These are phyloP conservation scores for Colletotrichum sp. DNA, from an alignment of 2,329 filamentous ascomycete genomes.

Conservation along the genomic window DNA sequence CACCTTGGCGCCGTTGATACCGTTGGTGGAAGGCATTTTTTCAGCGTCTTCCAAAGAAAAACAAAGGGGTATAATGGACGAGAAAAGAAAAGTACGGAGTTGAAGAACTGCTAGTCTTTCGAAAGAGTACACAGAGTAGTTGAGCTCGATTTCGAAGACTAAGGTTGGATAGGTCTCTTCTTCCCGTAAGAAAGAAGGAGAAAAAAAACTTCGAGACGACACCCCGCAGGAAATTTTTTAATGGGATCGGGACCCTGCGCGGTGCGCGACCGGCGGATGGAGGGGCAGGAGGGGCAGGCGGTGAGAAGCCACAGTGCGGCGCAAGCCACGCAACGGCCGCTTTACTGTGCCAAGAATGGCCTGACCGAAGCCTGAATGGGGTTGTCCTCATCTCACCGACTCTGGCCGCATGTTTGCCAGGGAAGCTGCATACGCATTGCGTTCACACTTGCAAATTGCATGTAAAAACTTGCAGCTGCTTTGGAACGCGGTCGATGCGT, in stretches of 20 bases:
- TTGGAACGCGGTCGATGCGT: not conserved
- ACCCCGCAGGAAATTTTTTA: constrained; percentile 44
- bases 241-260: constrained; percentile 14
- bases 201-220: constrained; percentile 36
- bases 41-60: constrained; percentile 25
- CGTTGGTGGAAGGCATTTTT: constrained; percentile 59
- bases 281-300: constrained; percentile 18
- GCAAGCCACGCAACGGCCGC: not conserved
- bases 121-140: constrained; percentile 30
- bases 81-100: constrained; percentile 32
- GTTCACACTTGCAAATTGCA: not conserved
- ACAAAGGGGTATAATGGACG: constrained; percentile 27
- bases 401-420: not conserved
- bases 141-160: constrained; percentile 32
- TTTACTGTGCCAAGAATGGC: constrained; percentile 2
- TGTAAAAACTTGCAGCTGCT: not conserved
- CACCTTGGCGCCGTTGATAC: constrained; percentile 59
- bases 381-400: not conserved
- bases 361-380: not conserved
- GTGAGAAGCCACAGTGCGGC: constrained; percentile 11
- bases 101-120: constrained; percentile 32
- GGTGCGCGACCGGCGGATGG: constrained; percentile 8
- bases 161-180: constrained; percentile 43
- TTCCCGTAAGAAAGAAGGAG: constrained; percentile 56
- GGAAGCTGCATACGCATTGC: not conserved